Conservation (phyloP, 2,329 filamentous ascomycete genomes). For the Epichloe sibirici region DNA sequence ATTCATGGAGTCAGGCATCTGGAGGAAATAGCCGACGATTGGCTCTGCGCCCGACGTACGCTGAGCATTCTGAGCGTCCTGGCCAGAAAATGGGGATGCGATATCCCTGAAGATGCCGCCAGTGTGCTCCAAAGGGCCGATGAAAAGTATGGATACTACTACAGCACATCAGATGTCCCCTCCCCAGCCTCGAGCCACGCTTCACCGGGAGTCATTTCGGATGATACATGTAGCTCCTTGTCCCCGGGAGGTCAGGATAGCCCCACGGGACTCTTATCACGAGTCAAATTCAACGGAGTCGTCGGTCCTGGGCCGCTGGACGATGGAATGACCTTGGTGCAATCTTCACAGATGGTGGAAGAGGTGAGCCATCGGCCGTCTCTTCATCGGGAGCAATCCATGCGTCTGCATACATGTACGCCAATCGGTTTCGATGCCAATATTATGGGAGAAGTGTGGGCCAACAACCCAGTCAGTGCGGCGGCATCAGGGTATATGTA, state of each 20-base stretch:
- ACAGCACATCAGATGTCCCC: conserved; percentile 47
- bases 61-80: conserved; percentile 76
- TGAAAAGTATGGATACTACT: conserved; percentile 62
- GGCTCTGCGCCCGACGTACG: conserved; percentile 79
- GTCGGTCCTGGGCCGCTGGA: conserved; percentile 3
- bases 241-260: conserved; percentile 19
- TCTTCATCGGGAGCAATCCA: conserved; percentile 1
- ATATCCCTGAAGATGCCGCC: conserved; percentile 72
- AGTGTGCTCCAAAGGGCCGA: conserved; percentile 67
- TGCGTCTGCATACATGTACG: conserved; percentile 1
- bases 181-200: conserved; percentile 33
- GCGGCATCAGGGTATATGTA: neutral
- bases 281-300: conserved; percentile 12
- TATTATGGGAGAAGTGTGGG: conserved; percentile 16
- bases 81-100: conserved; percentile 79
- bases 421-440: conserved; percentile 12
- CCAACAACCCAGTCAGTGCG: neutral
- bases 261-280: conserved; percentile 22
- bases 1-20: conserved; percentile 83
- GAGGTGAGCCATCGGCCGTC: neutral
- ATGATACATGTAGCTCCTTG: conserved; percentile 11
- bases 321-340: conserved; percentile 7
- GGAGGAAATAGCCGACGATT: conserved; percentile 91
- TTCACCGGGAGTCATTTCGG: conserved; percentile 17
- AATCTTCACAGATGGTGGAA: conserved; percentile 4